Conservation (phyloP, 768 basidiomycete species). For the Stropharia rugosoannulata region DNA sequence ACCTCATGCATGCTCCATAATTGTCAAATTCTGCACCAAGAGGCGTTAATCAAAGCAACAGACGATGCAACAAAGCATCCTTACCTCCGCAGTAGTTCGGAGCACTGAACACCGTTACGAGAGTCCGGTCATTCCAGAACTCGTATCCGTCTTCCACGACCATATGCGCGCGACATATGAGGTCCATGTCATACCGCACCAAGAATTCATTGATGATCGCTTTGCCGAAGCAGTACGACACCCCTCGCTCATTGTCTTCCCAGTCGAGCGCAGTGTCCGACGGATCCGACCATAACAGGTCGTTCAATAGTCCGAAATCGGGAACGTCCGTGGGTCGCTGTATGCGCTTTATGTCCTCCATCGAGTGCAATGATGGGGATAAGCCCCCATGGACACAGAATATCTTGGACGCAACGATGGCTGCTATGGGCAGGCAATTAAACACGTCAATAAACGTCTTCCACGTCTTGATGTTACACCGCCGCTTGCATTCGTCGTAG, state of each 20-base stretch:
- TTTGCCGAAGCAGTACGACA: constrained; percentile 99
- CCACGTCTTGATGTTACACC: constrained; percentile 99
- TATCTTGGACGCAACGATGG: constrained; percentile 98
- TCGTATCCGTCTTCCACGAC: constrained; percentile 99
- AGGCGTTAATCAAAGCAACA: constrained; percentile 15
- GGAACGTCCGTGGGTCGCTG: constrained; percentile 98
- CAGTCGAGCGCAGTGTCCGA: constrained; percentile 97
- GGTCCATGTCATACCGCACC: constrained; percentile 94
- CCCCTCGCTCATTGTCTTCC: constrained; percentile 99
- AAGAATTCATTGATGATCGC: constrained; percentile 96
- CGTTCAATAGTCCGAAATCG: constrained; percentile 96
- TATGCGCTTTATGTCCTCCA: constrained; percentile 99
- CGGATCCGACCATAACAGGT: constrained; percentile 97
- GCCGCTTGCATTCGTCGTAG: constrained; percentile 99
- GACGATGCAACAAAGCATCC: constrained; percentile 22
- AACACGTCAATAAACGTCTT: constrained; percentile 99
- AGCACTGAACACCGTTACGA: constrained; percentile 98
- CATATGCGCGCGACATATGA: constrained; percentile 99
- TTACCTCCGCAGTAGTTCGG: constrained; percentile 95
- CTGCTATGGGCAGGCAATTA: constrained; percentile 98
- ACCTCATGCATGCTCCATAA: constrained; percentile 96
- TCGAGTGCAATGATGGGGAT: constrained; percentile 87
- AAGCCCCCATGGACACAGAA: constrained; percentile 98
- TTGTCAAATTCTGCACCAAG: constrained; percentile 79
- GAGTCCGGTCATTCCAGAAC: constrained; percentile 98